phyloP scores from a whole-genome alignment of 441 rosid species.

The Geranium incanum region DNA sequence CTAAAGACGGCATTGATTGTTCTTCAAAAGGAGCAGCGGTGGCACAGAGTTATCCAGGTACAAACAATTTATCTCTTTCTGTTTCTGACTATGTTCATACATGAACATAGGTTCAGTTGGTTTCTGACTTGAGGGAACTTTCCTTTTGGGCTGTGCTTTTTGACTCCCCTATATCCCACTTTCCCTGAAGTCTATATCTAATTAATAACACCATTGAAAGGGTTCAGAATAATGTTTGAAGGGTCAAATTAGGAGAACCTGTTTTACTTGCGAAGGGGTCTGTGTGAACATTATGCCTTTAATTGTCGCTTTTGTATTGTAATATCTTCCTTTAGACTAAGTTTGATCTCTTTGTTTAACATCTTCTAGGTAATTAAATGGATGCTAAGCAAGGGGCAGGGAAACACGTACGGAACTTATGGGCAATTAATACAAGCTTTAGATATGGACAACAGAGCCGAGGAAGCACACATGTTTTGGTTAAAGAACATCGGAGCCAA shows the following conservation, averaged over 20 bases:
- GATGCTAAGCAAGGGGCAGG: conserved; percentile 98
- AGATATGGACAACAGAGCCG: conserved; percentile 79
- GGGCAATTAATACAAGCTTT: conserved; percentile 66
- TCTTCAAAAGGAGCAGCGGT: conserved; percentile 79
- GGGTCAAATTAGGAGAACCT: not conserved
- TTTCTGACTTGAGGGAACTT: not conserved
- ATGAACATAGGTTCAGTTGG: not conserved
- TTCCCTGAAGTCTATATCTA: not conserved
- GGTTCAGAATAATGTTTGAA: not conserved
- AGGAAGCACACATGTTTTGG: conserved; percentile 86
- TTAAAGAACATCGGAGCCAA: conserved; percentile 58
- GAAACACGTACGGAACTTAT: conserved; percentile 77
- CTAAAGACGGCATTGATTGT: conserved; percentile 56
- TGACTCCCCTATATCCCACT: not conserved
- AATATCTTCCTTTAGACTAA: not conserved
- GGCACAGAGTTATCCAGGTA: conserved; percentile 92
- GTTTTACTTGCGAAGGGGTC: not conserved
- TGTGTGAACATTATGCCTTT: conserved; percentile 2
- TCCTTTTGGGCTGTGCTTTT: not conserved
- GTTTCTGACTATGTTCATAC: not conserved
- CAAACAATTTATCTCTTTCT: conserved; percentile 13
- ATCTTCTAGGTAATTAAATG: conserved; percentile 75
- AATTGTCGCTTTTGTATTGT: not conserved
- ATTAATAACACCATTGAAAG: not conserved
- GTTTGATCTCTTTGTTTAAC: conserved; percentile 8